Base-by-base conservation (phyloP, 352 stramenopile genomes). In the Pythium rhizo-oryzae region DNA sequence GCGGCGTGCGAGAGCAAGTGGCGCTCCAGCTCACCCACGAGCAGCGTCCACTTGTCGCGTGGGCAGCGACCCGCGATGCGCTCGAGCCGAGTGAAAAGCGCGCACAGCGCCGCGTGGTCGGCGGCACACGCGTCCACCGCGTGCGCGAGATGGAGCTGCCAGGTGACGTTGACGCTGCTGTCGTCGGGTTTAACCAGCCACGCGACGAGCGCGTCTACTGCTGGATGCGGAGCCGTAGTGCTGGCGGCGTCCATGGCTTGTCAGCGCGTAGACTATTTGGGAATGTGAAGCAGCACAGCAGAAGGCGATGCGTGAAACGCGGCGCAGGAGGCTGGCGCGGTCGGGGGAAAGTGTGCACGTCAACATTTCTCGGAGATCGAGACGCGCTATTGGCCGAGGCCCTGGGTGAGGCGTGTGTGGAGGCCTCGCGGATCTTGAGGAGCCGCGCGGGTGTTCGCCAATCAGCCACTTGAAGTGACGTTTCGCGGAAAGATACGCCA, bases 401-500 rank as follows among this genome's bases (percentile, higher is more conserved):
- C 0, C 16, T 57, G 50, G 9, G 37, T 8, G 41, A 21, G 41
- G 41, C 11, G 41, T 8, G 13, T n/a, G 51, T 33, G 28, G 28
- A 2, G 28, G 2, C 28, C 3, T 33, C 28, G 28, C 28, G 28
- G 53, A 46, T 49, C 53, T 49, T 52, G 39, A 43, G 37, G 56
- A 41, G 56, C 16, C 24, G 12, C 18, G n/a, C 16, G 35, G 30
- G 7, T 37, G 16, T n/a, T 16, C 1, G 41, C 41, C 41, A 47
- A n/a, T 53, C 21, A 18, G 21, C 16, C 15, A 61, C 19, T 49
- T 61, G 35, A 61, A 61, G n/a, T 50, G 35, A 58, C 51, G 5
- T 52, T 25, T 52, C 39, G 41, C 25, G 21, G 56, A 62, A 62
- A 37, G 56, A 62, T 62, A 62, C 56, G 39, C 56, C 56, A 62